These are phyloP conservation scores for Parathielavia hyrcaniae DNA, from an alignment of 495 filamentous ascomycete genomes.

Conservation along the genomic window DNA sequence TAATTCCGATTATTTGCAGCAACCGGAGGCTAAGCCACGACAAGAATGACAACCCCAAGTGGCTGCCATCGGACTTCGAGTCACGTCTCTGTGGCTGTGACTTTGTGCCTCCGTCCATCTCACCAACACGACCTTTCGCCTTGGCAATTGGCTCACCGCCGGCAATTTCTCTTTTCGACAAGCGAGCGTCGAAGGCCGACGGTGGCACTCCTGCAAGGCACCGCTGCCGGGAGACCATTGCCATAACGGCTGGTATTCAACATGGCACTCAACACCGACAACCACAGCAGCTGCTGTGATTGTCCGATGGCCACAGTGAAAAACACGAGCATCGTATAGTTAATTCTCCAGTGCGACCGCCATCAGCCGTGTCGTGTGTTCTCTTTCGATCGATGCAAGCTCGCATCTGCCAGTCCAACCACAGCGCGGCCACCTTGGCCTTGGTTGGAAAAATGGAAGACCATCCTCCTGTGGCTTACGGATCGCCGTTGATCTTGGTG, in stretches of 20 bases:
- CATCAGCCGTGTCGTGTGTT: slow-evolving; percentile 6
- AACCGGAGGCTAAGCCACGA: background rate
- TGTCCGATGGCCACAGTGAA: background rate
- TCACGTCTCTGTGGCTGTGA: slow-evolving; percentile 1
- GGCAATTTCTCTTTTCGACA: background rate
- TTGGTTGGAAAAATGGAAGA: slow-evolving; percentile 8
- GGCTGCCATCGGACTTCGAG: background rate
- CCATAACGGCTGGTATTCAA: slow-evolving; percentile 5
- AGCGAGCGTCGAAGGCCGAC: background rate
- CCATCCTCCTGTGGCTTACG: slow-evolving; percentile 2
- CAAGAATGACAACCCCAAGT: background rate
- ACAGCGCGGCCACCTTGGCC: slow-evolving; percentile 20
- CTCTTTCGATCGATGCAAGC: slow-evolving; percentile 6
- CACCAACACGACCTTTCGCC: background rate
- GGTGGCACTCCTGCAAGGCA: slow-evolving; percentile 7
- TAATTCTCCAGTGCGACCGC: background rate
- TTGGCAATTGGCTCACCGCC: background rate
- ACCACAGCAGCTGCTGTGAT: background rate
- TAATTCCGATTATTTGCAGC: slow-evolving; percentile 11
- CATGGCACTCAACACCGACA: background rate
- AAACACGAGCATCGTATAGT: slow-evolving; percentile 6
- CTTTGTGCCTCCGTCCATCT: background rate
- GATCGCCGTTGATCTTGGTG: background rate
- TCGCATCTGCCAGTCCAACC: slow-evolving; percentile 1
- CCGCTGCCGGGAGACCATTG: slow-evolving; percentile 3